A percentile compares a stretch with the other conserved stretches of the same genome.
Conservation (phyloP, 495 filamentous ascomycete species). For the Penicillium herquei region DNA sequence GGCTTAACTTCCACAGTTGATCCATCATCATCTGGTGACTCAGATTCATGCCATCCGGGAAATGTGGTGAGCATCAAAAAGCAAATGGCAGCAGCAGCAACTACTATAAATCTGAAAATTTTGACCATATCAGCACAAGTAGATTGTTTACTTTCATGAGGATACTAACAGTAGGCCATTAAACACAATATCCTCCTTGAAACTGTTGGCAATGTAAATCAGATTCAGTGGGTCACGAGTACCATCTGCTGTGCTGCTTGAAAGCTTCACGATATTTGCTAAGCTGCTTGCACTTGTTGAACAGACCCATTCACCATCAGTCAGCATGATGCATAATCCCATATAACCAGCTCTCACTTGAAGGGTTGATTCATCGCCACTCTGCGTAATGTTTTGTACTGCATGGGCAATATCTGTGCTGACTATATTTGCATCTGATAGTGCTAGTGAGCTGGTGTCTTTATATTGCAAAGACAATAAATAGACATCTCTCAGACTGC, state of each 20-base stretch:
- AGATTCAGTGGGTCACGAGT: slow-evolving; percentile 17
- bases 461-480: slow-evolving; percentile 16
- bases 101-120: slow-evolving; percentile 2
- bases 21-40: background rate
- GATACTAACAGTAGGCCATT: slow-evolving; percentile 18
- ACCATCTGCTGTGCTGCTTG: background rate
- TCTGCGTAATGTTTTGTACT: slow-evolving; percentile 7
- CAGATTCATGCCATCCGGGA: slow-evolving; percentile 7
- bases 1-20: slow-evolving; percentile 4
- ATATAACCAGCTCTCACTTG: slow-evolving; percentile 16
- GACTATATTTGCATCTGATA: background rate
- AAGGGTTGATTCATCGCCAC: background rate
- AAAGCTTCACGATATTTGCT: slow-evolving; percentile 6
- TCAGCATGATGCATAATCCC: slow-evolving; percentile 11
- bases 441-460: background rate
- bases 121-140: background rate
- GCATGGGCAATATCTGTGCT: slow-evolving; percentile 6
- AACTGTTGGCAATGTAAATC: slow-evolving; percentile 15
- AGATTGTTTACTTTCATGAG: background rate
- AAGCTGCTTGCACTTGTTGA: slow-evolving; percentile 4
- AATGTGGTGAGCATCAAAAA: slow-evolving; percentile 9
- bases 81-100: background rate
- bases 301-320: background rate
- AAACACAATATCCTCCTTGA: slow-evolving; percentile 19
- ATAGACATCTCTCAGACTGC: slow-evolving; percentile 13